Base-by-base conservation (phyloP, 306 rosid species). In the Chamaecrista fasciculata region DNA sequence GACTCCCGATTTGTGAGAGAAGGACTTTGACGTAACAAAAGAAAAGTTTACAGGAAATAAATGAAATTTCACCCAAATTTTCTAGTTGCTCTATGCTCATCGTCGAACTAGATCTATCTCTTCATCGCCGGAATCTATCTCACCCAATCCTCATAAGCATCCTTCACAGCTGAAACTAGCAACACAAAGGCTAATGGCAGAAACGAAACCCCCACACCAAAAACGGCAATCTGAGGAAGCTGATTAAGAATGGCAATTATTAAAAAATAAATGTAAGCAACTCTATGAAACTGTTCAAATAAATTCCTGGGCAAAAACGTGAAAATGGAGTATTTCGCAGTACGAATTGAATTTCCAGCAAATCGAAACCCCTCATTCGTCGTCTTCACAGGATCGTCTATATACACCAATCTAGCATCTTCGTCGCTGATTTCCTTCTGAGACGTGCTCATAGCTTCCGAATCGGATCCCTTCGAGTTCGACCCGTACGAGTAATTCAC, bases 141-240 rank as follows among this genome's bases (percentile, higher is more conserved):
- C n/a, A n/a, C n/a, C n/a, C n/a, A n/a, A n/a, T n/a, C n/a, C n/a
- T n/a, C n/a, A n/a, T n/a, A n/a, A n/a, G n/a, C n/a, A n/a, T n/a
- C n/a, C n/a, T n/a, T 94, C 57, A 94, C 84, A 0, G 92, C 98
- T 0, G 98, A 82, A 34, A 86, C 98, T 21, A 86, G 44, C 21
- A 94, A 78, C 0, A 94, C 98, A 75, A 94, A 82, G 36, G 98
- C 87, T 19, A 94, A 72, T 7, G 97, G 97, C 78, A 90, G 18
- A 57, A 94, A 39, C 1, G 98, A 94, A 67, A 86, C 92, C 21
- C 82, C 83, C 25, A 96, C 69, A 10, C 98, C 98, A 59, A 94
- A 88, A 33, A 94, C 98, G 0, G 98, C 98, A 47, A 94, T 91
- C 82, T 88, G 96, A 33, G 98, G 98, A 33, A 94, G 88, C 77